Conservation (phyloP, 257 asterid species). For the Petunia secreta region DNA sequence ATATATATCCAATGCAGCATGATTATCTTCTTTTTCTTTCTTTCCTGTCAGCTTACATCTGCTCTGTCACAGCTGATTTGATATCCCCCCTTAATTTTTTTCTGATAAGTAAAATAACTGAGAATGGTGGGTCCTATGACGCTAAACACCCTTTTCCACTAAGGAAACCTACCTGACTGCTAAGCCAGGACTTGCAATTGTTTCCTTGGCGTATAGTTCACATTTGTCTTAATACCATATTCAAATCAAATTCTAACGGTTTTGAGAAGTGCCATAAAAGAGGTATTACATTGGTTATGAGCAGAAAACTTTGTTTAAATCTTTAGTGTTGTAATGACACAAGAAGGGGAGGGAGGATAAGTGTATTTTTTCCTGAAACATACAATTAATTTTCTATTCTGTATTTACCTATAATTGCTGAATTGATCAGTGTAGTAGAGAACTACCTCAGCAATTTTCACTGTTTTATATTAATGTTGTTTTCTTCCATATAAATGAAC, state of each 20-base stretch:
- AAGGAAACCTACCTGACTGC: neutral
- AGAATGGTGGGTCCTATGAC: neutral
- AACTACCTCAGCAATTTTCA: conserved; percentile 13
- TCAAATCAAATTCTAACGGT: neutral
- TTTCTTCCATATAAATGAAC: conserved; percentile 31
- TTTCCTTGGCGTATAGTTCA: neutral
- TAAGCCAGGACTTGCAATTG: neutral
- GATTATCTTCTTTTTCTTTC: neutral
- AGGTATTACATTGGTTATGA: conserved; percentile 13
- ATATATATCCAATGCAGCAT: neutral
- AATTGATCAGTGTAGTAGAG: neutral
- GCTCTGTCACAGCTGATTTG: neutral
- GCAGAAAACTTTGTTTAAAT: neutral
- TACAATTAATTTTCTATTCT: neutral
- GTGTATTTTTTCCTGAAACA: neutral
- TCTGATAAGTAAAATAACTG: neutral
- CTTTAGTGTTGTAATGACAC: neutral
- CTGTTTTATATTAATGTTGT: neutral
- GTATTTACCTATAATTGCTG: neutral
- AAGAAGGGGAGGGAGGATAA: neutral
- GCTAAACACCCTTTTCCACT: neutral
- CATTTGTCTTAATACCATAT: neutral
- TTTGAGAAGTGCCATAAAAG: neutral
- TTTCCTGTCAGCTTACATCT: neutral
- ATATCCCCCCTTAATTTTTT: neutral